phyloP scores from a whole-genome alignment of 768 basidiomycete genomes.

The Hebeloma cylindrosporum region DNA sequence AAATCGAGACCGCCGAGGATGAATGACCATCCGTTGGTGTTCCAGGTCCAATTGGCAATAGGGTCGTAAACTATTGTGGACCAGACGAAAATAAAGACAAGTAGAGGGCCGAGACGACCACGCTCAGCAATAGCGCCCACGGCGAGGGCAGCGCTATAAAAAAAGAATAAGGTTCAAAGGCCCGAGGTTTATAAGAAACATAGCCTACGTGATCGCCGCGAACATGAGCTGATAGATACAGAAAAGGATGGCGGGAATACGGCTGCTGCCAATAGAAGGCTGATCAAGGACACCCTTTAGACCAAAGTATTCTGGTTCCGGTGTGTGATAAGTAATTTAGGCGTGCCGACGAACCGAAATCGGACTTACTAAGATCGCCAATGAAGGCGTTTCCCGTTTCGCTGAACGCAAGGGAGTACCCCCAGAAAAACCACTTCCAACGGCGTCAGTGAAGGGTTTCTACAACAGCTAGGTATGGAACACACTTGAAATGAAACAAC shows the following conservation, averaged over 20 bases:
- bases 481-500: slow-evolving; percentile 84
- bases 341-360: not conserved
- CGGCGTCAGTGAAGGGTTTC: not conserved
- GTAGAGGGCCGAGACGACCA: slow-evolving; percentile 76
- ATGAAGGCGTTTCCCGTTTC: slow-evolving; percentile 75
- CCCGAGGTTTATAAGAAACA: not conserved
- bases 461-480: not conserved
- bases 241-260: slow-evolving; percentile 74
- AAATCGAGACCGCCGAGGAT: slow-evolving; percentile 85
- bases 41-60: slow-evolving; percentile 97
- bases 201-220: slow-evolving; percentile 76
- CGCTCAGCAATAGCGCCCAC: slow-evolving; percentile 94
- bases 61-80: slow-evolving; percentile 89
- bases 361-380: slow-evolving; percentile 71
- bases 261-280: slow-evolving; percentile 69
- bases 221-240: slow-evolving; percentile 91
- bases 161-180: slow-evolving; percentile 22
- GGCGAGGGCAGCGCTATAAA: slow-evolving; percentile 74
- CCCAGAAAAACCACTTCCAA: slow-evolving; percentile 95
- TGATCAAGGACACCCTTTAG: slow-evolving; percentile 75
- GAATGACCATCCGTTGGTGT: slow-evolving; percentile 72
- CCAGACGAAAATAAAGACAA: slow-evolving; percentile 93
- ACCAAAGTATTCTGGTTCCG: slow-evolving; percentile 68
- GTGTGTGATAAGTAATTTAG: slow-evolving; percentile 3
- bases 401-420: slow-evolving; percentile 89